A percentile compares a stretch with the other conserved stretches of the same genome.
phyloP scores from a whole-genome alignment of 1,139 yeast species.

The Taphrina populina region DNA sequence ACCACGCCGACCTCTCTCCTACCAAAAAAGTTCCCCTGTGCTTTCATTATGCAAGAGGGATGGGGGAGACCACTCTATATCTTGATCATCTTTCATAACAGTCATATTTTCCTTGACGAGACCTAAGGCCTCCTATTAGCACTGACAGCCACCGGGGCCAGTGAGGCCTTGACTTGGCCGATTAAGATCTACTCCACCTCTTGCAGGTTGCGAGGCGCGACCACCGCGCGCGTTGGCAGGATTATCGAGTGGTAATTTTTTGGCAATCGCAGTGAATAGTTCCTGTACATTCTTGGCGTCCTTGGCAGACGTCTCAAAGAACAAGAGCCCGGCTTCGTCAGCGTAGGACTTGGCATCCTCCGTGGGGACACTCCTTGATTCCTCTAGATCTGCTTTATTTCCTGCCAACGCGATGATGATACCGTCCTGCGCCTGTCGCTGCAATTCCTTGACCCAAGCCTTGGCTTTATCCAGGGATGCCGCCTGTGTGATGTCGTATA shows the following conservation, averaged over 20 bases:
- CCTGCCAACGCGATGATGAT: conserved; percentile 85
- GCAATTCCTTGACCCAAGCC: conserved; percentile 93
- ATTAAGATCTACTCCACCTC: conserved; percentile 29
- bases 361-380: conserved; percentile 55
- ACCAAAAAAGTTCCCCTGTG: no score
- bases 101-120: no score
- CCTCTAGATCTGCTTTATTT: conserved; percentile 70
- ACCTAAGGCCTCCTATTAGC: no score
- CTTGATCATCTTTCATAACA: no score
- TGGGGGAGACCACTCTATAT: no score
- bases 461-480: conserved; percentile 80
- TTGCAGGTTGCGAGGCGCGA: conserved; percentile 21
- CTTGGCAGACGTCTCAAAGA: conserved; percentile 93
- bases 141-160: conserved; percentile 31
- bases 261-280: conserved; percentile 71
- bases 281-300: conserved; percentile 79
- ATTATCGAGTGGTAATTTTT: conserved; percentile 29
- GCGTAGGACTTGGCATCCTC: conserved; percentile 61
- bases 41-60: no score
- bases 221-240: conserved; percentile 28
- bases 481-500: conserved; percentile 68
- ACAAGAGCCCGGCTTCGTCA: conserved; percentile 70
- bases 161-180: conserved; percentile 28
- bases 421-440: conserved; percentile 80
- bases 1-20: no score